Conservation (phyloP, 1,139 yeast species). For the Taphrina sp. region DNA sequence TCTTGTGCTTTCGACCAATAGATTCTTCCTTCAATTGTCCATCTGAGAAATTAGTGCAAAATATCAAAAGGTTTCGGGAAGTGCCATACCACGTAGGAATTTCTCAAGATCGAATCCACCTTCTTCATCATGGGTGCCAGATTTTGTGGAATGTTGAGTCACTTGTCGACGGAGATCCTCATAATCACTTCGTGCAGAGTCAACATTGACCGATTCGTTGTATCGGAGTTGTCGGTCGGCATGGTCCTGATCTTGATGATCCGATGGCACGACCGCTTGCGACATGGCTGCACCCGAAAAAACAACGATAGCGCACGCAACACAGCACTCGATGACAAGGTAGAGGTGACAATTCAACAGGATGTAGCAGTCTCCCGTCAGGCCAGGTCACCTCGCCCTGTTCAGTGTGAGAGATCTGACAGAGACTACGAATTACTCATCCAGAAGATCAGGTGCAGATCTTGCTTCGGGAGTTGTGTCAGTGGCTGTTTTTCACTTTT, state of each 20-base stretch:
- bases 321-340: no score
- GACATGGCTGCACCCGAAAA: no score
- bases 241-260: no score
- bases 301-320: no score
- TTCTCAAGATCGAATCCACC: slow-evolving; percentile 18
- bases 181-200: slow-evolving; percentile 35
- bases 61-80: no score
- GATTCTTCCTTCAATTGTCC: slow-evolving; percentile 39
- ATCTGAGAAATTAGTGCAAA: neutral
- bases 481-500: slow-evolving; percentile 8
- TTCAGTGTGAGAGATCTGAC: no score
- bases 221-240: no score
- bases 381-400: no score
- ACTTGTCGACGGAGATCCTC: slow-evolving; percentile 38
- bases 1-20: slow-evolving; percentile 52
- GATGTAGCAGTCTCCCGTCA: no score
- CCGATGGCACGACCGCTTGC: no score
- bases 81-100: slow-evolving; percentile 9
- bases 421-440: no score
- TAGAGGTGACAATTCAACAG: no score
- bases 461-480: slow-evolving; percentile 8
- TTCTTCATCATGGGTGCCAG: slow-evolving; percentile 15
- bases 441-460: slow-evolving; percentile 7
- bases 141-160: slow-evolving; percentile 24
- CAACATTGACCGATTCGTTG: slow-evolving; percentile 33